These are phyloP conservation scores for Spathaspora boniae DNA, from an alignment of 805 yeast species.

Conservation along the genomic window DNA sequence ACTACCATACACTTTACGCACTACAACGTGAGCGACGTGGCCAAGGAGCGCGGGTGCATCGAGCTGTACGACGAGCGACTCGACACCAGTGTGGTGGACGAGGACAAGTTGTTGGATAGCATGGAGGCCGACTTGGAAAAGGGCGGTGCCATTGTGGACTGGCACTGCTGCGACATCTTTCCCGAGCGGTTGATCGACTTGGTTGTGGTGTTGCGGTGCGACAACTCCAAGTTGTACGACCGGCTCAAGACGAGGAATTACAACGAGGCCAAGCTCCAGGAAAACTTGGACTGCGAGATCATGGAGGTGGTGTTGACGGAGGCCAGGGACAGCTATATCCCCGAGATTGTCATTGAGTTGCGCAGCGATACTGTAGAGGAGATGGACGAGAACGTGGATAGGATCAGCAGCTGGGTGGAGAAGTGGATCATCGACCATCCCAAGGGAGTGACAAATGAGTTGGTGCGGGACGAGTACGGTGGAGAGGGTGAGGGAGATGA, in stretches of 20 bases:
- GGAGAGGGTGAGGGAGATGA: conserved; percentile 13
- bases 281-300: conserved; percentile 93
- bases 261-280: conserved; percentile 77
- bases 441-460: conserved; percentile 31
- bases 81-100: conserved; percentile 87
- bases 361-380: conserved; percentile 69
- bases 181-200: conserved; percentile 91
- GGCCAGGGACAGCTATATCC: conserved; percentile 77
- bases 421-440: conserved; percentile 63
- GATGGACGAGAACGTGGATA: conserved; percentile 75
- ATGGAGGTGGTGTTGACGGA: conserved; percentile 90
- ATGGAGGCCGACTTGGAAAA: conserved; percentile 71
- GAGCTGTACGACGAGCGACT: conserved; percentile 85
- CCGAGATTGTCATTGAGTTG: conserved; percentile 79
- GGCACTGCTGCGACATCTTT: conserved; percentile 97
- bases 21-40: conserved; percentile 74
- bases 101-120: conserved; percentile 79
- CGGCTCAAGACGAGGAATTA: conserved; percentile 76
- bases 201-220: conserved; percentile 83
- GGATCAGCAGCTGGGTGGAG: conserved; percentile 71
- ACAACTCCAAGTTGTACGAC: conserved; percentile 68
- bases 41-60: conserved; percentile 70
- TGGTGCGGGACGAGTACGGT: conserved; percentile 15
- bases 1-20: conserved; percentile 36
- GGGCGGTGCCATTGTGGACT: conserved; percentile 91